Conservation (phyloP, 129 eudicot genomes). For the Sambucus nigra region DNA sequence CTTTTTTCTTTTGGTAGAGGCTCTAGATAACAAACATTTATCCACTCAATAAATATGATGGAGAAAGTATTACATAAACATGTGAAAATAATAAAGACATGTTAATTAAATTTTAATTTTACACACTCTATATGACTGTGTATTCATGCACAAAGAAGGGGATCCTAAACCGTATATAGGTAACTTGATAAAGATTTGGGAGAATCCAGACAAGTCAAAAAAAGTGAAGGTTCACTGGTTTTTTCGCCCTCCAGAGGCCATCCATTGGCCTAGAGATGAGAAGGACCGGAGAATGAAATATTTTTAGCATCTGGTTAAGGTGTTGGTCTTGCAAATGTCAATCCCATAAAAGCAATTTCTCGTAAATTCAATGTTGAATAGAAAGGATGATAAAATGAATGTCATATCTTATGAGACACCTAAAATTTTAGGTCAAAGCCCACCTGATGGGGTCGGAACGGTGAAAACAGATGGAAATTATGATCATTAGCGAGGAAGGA, state of each 20-base stretch:
- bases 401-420: too few relatives aligned
- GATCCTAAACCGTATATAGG: constrained; percentile 51
- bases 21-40: too few relatives aligned
- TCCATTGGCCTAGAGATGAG: constrained; percentile 32
- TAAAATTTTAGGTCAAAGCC: constrained; percentile 13
- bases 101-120: too few relatives aligned
- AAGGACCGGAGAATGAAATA: constrained; percentile 45
- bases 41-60: too few relatives aligned
- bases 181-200: constrained; percentile 71
- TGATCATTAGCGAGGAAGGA: constrained; percentile 1
- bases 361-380: constrained; percentile 73
- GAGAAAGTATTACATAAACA: too few relatives aligned
- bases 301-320: constrained; percentile 75
- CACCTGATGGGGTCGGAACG: constrained; percentile 4
- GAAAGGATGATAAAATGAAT: constrained; percentile 21
- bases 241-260: constrained; percentile 51
- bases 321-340: constrained; percentile 50
- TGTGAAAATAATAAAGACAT: too few relatives aligned
- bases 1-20: too few relatives aligned
- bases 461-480: constrained; percentile 5
- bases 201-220: constrained; percentile 28
- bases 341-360: constrained; percentile 76
- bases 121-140: constrained; percentile 56
- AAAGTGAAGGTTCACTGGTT: constrained; percentile 75
- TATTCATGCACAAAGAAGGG: constrained; percentile 52